Percentiles rank a stretch among this genome's conserved stretches.
These are phyloP conservation scores for Macrocystidia cucumis DNA, from an alignment of 1,284 basidiomycete genomes.

Conservation along the genomic window DNA sequence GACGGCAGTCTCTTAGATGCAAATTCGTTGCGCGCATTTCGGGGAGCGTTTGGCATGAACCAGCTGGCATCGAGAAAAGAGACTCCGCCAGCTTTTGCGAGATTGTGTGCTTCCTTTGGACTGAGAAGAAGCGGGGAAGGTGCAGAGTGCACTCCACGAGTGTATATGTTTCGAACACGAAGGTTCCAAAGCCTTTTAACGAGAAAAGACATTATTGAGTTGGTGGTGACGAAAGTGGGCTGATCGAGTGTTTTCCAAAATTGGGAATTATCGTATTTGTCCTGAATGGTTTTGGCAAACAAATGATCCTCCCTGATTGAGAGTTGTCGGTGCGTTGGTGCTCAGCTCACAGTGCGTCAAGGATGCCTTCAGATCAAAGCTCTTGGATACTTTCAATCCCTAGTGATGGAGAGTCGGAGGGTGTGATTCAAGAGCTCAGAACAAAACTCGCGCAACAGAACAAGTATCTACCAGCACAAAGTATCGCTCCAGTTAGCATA, in stretches of 20 bases:
- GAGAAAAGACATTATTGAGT: too few species aligned
- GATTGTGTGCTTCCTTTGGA: conserved; percentile 38
- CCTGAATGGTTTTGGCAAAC: too few species aligned
- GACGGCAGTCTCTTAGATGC: conserved; percentile 61
- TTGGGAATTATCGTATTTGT: too few species aligned
- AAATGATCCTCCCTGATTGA: too few species aligned
- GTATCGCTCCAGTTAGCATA: conserved; percentile 51
- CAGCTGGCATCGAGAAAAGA: conserved; percentile 72
- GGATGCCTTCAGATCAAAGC: conserved; percentile 81
- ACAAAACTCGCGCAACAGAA: conserved; percentile 49
- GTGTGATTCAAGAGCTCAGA: conserved; percentile 52
- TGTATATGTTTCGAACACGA: too few species aligned
- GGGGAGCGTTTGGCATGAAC: conserved; percentile 82
- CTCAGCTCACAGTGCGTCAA: conserved; percentile 11
- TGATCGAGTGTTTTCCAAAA: too few species aligned
- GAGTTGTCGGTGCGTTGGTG: too few species aligned
- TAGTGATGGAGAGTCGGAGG: conserved; percentile 69
- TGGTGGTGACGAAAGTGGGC: too few species aligned
- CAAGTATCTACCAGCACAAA: conserved; percentile 37
- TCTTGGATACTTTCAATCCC: conserved; percentile 78
- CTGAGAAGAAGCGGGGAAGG: conserved; percentile 42
- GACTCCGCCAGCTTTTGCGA: conserved; percentile 26
- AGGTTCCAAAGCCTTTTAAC: too few species aligned
- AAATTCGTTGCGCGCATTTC: conserved; percentile 63
- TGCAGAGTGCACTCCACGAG: conserved; percentile 25